Evolutionary conservation across 345 rosid genomes (phyloP), one percentile per base, ranked within the genome.

Genomic region (Heritiera fomes): DNA sequence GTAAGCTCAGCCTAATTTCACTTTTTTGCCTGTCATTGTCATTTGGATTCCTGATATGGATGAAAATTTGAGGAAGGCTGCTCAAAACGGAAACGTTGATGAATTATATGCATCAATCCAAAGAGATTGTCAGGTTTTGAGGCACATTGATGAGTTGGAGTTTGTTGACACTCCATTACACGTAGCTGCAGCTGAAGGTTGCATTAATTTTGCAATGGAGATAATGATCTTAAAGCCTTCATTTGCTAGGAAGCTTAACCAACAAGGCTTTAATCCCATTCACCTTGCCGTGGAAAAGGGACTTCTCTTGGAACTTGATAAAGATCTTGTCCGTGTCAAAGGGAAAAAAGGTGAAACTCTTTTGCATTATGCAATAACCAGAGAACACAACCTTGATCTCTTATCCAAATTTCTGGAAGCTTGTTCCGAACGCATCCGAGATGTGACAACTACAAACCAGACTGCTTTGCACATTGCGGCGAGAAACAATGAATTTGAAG

Each of bases 281-380:
- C 83, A 84, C 28, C 52, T 79, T 6, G 84, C 84, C 0, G 30
- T 79, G 17, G 69, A 63, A 17, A 60, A 53, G 1, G 75, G 63
- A 0, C 28, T 18, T 23, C 20, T 84, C 0, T 0, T 84, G 3
- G 28, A 58, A 34, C 3, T 4, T 5, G 30, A 9, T 34, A 34
- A 5, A 5, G 10, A 45, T 41, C 77, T 75, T 9, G 30, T 17
- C 10, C 71, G 78, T 13, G 71, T 61, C 3, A 75, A 32, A 47
- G 83, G 85, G 28, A 85, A 80, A 66, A 46, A 71, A 18, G 87
- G 85, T 59, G 68, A 65, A 73, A 80, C 85, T 45, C 83, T 80
- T 20, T 43, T 85, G 72, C 83, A 80, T 28, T 6, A 41, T 10
- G 79, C 53, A 28, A n/a, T n/a, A 18, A 80, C 56, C 13, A 56